phyloP scores from a whole-genome alignment of 1,139 yeast genomes.

The Blastobotrys niveus region DNA sequence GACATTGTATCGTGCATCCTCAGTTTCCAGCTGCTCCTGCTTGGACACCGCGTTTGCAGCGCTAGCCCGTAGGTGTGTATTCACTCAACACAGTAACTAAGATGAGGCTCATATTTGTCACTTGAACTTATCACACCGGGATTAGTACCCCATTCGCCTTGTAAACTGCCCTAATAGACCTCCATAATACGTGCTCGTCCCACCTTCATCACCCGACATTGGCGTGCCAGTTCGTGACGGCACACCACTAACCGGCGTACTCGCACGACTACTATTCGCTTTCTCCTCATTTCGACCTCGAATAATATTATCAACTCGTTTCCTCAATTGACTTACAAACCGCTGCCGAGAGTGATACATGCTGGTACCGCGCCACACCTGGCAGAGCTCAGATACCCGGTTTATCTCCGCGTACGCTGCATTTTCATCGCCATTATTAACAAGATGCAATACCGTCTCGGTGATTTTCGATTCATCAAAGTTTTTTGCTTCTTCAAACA shows the following conservation, averaged over 20 bases:
- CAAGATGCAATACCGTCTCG: conserved; percentile 19
- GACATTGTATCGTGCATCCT: too few relatives aligned
- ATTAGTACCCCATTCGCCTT: conserved; percentile 22
- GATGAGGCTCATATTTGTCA: too few relatives aligned
- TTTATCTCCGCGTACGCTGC: conserved; percentile 25
- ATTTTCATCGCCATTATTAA: conserved; percentile 22
- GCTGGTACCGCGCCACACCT: conserved; percentile 32
- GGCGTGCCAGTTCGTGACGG: conserved; percentile 11
- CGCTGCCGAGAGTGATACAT: conserved; percentile 21
- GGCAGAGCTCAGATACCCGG: conserved; percentile 22
- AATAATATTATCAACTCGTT: conserved; percentile 24
- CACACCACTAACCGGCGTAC: conserved; percentile 7
- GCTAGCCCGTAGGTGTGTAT: too few relatives aligned
- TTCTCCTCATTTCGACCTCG: conserved; percentile 3
- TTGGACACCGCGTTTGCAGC: too few relatives aligned
- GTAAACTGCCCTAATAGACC: conserved; percentile 21
- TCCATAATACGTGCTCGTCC: conserved; percentile 21
- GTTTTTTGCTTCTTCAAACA: conserved; percentile 28
- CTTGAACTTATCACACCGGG: too few relatives aligned
- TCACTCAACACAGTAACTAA: too few relatives aligned
- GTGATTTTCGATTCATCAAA: conserved; percentile 26
- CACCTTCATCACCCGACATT: conserved; percentile 1
- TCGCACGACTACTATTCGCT: conserved; percentile 1
- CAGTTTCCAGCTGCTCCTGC: too few relatives aligned
- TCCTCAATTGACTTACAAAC: conserved; percentile 25